Evolutionary conservation across 306 rosid genomes (phyloP), one percentile per base, ranked within the genome.

Genomic region (Hylodesmum podocarpum): DNA sequence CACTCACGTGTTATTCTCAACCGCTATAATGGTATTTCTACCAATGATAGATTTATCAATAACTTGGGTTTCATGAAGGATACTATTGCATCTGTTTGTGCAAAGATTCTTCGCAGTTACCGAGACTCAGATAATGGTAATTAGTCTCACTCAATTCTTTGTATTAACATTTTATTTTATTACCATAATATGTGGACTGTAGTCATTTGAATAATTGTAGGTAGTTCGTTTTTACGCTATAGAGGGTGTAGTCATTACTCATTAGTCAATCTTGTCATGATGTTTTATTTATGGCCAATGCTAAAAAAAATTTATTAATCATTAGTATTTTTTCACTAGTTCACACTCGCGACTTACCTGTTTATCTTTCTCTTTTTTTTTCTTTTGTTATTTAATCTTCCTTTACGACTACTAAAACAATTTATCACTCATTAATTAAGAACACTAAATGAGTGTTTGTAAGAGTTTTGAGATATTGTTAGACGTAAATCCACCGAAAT

Each of bases 1-100:
- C 80, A 85, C 6, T 86, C 94, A 46, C 90, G 89, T 10, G 93
- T 93, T 28, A 79, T 86, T 63, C 96, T 93, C 66, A 93, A 91
- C 1, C 71, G 78, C 53, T 46, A 53, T 82, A 93, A 93, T 1
- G 96, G 98, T 18, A 85, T 93, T 1, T 81, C 88, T 37, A 78
- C 96, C 0, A 3, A 66, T 4, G 69, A 76, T 0, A 90, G 96
- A 4, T 75, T 47, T 27, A 87, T 79, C 67, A 93, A 90, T 55
- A 58, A 89, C 9, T 75, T 93, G 83, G 93, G 90, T 13, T 93
- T 84, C 81, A 78, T 81, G 63, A 93, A 29, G 81, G 39, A 80
- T 0, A 51, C 53, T 39, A 79, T 85, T 22, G 11, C 80, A 47
- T 57, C 86, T 57, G 82, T 76, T 43, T 93, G 96, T 53, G 67